phyloP scores from a whole-genome alignment of 495 filamentous ascomycete genomes.

The Tuber brumale region DNA sequence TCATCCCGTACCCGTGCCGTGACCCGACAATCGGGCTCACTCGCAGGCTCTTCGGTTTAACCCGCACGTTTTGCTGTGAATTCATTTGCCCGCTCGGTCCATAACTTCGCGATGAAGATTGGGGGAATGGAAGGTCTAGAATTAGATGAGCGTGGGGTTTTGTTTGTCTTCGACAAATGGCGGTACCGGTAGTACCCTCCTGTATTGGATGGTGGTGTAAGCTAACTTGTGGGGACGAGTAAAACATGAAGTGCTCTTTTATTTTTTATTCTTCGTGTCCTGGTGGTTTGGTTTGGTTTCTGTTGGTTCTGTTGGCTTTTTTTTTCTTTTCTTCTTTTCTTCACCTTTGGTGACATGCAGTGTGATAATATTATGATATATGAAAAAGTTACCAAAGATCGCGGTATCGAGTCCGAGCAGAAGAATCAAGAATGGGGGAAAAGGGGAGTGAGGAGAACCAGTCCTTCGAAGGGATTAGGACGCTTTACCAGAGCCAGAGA shows the following conservation, averaged over 20 bases:
- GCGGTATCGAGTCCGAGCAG: neutral
- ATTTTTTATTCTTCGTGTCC: neutral
- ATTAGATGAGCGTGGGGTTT: neutral
- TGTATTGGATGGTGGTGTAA: neutral
- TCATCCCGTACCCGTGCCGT: constrained; percentile 1
- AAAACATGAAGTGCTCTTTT: neutral
- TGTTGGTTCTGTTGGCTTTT: constrained; percentile 4
- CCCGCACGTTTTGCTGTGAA: neutral
- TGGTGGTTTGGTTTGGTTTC: neutral
- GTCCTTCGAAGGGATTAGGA: neutral
- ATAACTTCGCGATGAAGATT: neutral
- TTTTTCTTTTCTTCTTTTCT: neutral
- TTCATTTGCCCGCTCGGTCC: neutral
- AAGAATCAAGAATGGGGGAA: neutral
- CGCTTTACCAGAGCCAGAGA: neutral
- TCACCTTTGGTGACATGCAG: neutral
- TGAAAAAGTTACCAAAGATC: neutral
- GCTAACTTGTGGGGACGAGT: neutral
- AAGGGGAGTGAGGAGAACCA: neutral
- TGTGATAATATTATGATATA: neutral
- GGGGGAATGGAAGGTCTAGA: neutral
- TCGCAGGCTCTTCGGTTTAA: neutral
- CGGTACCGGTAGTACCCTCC: neutral
- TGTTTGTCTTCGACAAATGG: neutral
- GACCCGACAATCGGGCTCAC: neutral